Evolutionary conservation across 1,284 basidiomycete species (phyloP).

Genomic region (Moniliophthora roreri): DNA sequence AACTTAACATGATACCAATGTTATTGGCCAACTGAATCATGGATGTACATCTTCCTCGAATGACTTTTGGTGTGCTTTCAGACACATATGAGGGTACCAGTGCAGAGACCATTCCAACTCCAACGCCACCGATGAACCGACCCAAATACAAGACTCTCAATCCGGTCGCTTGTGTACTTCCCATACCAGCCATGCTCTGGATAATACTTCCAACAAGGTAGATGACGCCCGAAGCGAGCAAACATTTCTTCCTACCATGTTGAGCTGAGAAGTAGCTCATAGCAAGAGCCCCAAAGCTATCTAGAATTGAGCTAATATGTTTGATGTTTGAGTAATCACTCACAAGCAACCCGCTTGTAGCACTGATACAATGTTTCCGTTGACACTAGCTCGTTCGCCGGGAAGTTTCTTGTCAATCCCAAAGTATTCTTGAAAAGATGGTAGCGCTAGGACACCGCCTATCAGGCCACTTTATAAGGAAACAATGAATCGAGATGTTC

Average conservation of each 20-base stretch:
- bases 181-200: slow-evolving; percentile 45
- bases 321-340: slow-evolving; percentile 25
- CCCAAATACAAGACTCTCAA: slow-evolving; percentile 45
- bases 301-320: slow-evolving; percentile 5
- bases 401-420: slow-evolving; percentile 36
- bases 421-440: slow-evolving; percentile 46
- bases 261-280: slow-evolving; percentile 37
- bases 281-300: slow-evolving; percentile 44
- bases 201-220: slow-evolving; percentile 55
- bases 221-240: slow-evolving; percentile 50
- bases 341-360: slow-evolving; percentile 60
- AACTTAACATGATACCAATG: slow-evolving; percentile 48
- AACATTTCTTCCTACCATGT: slow-evolving; percentile 45
- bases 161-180: slow-evolving; percentile 34
- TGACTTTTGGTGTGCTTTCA: slow-evolving; percentile 54
- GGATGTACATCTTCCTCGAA: slow-evolving; percentile 56
- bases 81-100: slow-evolving; percentile 58
- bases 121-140: slow-evolving; percentile 45
- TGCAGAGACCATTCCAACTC: slow-evolving; percentile 51
- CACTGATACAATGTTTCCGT: slow-evolving; percentile 56
- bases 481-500: slow-evolving; percentile 9
- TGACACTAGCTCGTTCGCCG: slow-evolving; percentile 34
- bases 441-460: slow-evolving; percentile 43
- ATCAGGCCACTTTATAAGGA: slow-evolving; percentile 40
- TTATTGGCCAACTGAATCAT: slow-evolving; percentile 53